Conservation (phyloP, 2,329 filamentous ascomycete genomes). For the Teratosphaeria nubilosa region DNA sequence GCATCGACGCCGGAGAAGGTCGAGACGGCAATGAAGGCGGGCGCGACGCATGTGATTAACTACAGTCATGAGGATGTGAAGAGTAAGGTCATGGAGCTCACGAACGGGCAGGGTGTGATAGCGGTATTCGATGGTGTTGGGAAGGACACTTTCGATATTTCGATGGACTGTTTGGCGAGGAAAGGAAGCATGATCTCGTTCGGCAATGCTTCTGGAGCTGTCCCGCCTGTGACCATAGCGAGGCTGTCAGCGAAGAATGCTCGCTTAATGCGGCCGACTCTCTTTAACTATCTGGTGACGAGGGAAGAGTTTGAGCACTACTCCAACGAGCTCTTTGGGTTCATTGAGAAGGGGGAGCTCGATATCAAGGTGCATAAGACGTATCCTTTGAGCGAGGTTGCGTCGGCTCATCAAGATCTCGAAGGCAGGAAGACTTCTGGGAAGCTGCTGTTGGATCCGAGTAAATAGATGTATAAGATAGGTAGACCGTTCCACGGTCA, state of each 20-base stretch:
- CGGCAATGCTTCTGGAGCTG: conserved; percentile 71
- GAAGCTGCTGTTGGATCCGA: conserved; percentile 64
- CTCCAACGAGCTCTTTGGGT: conserved; percentile 59
- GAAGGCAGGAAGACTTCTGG: conserved; percentile 75
- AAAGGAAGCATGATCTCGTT: conserved; percentile 73
- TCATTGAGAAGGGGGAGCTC: conserved; percentile 59
- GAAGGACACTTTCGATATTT: conserved; percentile 71
- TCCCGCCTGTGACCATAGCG: conserved; percentile 56
- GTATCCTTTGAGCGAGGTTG: conserved; percentile 65
- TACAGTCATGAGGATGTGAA: conserved; percentile 53
- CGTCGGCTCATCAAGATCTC: conserved; percentile 64
- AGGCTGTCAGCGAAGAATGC: conserved; percentile 63
- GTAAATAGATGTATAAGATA: conserved; percentile 13
- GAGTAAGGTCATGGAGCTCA: conserved; percentile 55
- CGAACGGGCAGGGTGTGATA: conserved; percentile 59
- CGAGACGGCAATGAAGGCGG: conserved; percentile 56
- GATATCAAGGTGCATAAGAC: conserved; percentile 65
- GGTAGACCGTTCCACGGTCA: neutral
- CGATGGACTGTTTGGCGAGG: conserved; percentile 60
- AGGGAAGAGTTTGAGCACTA: conserved; percentile 64
- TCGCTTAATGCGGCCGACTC: conserved; percentile 62
- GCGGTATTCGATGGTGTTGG: conserved; percentile 83
- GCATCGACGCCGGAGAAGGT: conserved; percentile 65
- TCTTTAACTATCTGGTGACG: conserved; percentile 61
- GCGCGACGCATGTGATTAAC: conserved; percentile 63